Conservation (phyloP, 305 asterid genomes). For the Salvia sclarea region DNA sequence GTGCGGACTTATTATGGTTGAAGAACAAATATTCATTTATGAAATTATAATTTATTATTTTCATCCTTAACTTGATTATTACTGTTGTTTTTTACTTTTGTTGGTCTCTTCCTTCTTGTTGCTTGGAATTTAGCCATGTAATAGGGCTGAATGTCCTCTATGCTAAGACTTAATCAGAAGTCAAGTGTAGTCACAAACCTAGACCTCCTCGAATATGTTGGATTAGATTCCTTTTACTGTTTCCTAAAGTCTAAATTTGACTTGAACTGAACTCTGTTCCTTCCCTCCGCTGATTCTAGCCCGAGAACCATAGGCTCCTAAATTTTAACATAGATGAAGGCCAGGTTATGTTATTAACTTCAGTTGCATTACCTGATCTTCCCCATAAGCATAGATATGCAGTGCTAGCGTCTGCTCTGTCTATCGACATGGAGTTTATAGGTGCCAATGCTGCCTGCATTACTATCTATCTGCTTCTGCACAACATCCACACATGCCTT, state of each 20-base stretch:
- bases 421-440: not conserved
- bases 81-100: constrained; percentile 7
- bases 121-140: not conserved
- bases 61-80: not conserved
- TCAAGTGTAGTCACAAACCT: not conserved
- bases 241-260: too few relatives aligned
- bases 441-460: not conserved
- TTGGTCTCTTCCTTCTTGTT: not conserved
- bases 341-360: not conserved
- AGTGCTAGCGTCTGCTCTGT: not conserved
- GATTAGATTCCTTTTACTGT: not conserved
- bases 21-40: not conserved
- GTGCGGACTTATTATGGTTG: constrained; percentile 20
- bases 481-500: not conserved
- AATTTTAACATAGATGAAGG: not conserved
- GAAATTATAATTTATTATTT: not conserved
- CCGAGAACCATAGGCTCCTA: not conserved
- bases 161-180: not conserved
- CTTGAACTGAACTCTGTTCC: not conserved
- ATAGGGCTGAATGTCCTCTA: not conserved
- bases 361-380: not conserved
- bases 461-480: not conserved
- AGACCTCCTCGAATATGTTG: not conserved
- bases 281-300: not conserved
- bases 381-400: not conserved